Percentiles rank a stretch among this genome's conserved stretches.
phyloP scores from a whole-genome alignment of 495 filamentous ascomycete genomes.

The Astrocystis sublimbata region DNA sequence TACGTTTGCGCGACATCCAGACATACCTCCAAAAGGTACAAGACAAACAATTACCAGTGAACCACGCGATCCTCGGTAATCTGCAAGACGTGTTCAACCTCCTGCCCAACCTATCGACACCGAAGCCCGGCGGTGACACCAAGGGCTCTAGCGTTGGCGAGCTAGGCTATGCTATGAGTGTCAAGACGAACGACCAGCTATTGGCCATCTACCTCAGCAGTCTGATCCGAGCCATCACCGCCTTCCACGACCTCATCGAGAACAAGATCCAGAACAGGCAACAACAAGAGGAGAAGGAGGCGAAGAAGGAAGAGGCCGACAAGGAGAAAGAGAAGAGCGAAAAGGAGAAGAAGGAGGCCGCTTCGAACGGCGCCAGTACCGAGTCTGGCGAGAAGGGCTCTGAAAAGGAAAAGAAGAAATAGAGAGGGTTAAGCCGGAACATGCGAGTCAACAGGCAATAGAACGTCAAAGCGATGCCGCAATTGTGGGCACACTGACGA shows the following conservation, averaged over 20 bases:
- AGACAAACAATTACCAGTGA: conserved; percentile 86
- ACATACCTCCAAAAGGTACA: conserved; percentile 95
- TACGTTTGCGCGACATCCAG: conserved; percentile 93
- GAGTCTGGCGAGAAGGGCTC: conserved; percentile 69
- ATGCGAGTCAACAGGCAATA: conserved; percentile 11
- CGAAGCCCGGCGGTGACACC: conserved; percentile 55
- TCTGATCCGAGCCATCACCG: conserved; percentile 95
- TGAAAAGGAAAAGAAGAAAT: conserved; percentile 65
- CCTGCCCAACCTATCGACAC: conserved; percentile 91
- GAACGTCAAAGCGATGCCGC: conserved; percentile 9
- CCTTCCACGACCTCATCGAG: conserved; percentile 98
- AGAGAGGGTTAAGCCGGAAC: conserved; percentile 22
- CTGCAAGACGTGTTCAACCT: conserved; percentile 99
- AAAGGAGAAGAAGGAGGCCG: conserved; percentile 63
- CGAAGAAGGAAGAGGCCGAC: conserved; percentile 68
- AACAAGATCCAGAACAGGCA: conserved; percentile 99
- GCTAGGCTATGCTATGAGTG: conserved; percentile 88
- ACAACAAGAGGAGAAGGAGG: conserved; percentile 92
- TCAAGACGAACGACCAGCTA: conserved; percentile 98
- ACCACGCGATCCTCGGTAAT: conserved; percentile 95
- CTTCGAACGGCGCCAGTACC: conserved; percentile 56
- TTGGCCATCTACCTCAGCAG: conserved; percentile 97
- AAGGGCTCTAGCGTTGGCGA: conserved; percentile 71
- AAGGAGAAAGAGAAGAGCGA: conserved; percentile 48
- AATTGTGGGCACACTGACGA: neutral